phyloP scores from a whole-genome alignment of 2,329 filamentous ascomycete species.

The Trichoderma pleuroti region DNA sequence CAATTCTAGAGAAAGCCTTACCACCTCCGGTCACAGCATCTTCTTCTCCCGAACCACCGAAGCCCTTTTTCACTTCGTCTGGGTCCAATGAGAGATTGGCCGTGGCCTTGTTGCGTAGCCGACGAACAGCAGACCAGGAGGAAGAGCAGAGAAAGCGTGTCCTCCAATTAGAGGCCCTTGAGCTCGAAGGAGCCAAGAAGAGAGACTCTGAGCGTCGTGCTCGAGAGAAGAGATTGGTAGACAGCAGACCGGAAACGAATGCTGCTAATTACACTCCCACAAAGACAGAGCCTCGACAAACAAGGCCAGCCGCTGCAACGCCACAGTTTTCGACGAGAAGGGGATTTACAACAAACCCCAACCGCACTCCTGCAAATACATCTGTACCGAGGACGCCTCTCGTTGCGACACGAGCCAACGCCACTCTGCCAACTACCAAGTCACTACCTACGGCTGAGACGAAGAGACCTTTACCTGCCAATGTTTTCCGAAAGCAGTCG shows the following conservation, averaged over 20 bases:
- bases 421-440: not conserved
- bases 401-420: not conserved
- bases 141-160: slow-evolving; percentile 29
- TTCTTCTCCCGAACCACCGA: slow-evolving; percentile 18
- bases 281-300: not conserved
- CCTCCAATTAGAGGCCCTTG: slow-evolving; percentile 23
- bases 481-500: not conserved
- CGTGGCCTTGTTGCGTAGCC: slow-evolving; percentile 35
- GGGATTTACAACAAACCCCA: not conserved
- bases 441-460: not conserved
- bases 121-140: slow-evolving; percentile 33
- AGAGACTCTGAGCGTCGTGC: not conserved
- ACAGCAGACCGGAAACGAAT: not conserved
- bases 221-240: not conserved
- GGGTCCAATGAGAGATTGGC: slow-evolving; percentile 35
- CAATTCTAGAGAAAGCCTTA: slow-evolving; percentile 9
- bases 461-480: not conserved
- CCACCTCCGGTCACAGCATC: not conserved
- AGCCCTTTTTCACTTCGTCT: slow-evolving; percentile 38
- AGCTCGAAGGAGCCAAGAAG: not conserved
- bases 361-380: not conserved
- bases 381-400: not conserved
- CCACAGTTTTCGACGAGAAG: not conserved
- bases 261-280: not conserved
- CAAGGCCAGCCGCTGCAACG: not conserved